A percentile compares a stretch with the other conserved stretches of the same genome.
Conservation (phyloP, 1,284 basidiomycete species). For the Fistulinella staudtii region DNA sequence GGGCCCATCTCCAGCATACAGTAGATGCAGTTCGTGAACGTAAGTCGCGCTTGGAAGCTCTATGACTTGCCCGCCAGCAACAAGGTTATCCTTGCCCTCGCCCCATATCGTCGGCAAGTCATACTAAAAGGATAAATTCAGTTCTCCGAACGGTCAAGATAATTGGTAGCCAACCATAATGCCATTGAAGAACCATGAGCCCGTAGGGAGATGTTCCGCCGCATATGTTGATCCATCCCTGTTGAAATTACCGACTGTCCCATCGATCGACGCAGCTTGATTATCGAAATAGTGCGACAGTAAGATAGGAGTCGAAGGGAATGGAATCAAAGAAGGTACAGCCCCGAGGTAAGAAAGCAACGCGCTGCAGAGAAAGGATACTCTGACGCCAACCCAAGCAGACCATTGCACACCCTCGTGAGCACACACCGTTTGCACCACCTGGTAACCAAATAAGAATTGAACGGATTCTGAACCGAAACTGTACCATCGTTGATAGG, state of each 20-base stretch:
- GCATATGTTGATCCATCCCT: constrained; percentile 35
- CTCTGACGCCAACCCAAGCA: constrained; percentile 6
- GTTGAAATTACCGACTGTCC: constrained; percentile 36
- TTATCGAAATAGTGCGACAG: constrained; percentile 33
- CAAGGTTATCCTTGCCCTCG: constrained; percentile 35
- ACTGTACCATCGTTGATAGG: constrained; percentile 8
- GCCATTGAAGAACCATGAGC: constrained; percentile 32
- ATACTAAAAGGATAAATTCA: constrained; percentile 31
- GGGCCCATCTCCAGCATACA: constrained; percentile 40
- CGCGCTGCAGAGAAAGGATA: too few species aligned
- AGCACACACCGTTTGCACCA: constrained; percentile 14
- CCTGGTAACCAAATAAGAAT: constrained; percentile 9
- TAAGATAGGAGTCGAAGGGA: constrained; percentile 25
- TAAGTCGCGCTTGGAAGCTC: constrained; percentile 29
- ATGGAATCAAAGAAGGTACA: not conserved
- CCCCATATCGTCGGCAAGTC: constrained; percentile 41
- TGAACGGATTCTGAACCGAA: not conserved
- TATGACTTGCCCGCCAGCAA: constrained; percentile 38
- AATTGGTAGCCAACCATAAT: constrained; percentile 29
- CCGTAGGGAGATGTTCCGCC: constrained; percentile 29
- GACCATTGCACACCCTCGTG: constrained; percentile 1
- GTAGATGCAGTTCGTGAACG: constrained; percentile 40
- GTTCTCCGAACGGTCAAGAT: not conserved
- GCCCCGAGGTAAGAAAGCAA: not conserved
- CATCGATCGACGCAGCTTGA: constrained; percentile 37